A percentile compares a stretch with the other conserved stretches of the same genome.
phyloP scores from a whole-genome alignment of 305 asterid genomes.

The Fraxinus dipetala region DNA sequence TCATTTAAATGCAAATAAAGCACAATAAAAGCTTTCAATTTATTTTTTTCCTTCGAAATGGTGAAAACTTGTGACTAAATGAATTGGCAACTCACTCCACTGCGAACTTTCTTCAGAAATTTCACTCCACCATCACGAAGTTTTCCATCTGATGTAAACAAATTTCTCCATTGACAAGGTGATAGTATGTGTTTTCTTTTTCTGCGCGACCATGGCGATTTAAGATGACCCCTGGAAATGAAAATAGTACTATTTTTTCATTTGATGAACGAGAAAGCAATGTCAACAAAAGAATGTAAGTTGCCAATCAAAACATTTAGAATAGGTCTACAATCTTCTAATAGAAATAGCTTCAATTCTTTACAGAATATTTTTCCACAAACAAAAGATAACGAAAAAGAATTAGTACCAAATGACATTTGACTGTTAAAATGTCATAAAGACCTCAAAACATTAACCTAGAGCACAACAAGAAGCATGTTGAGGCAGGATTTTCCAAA shows the following conservation, averaged over 20 bases:
- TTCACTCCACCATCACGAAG: conserved; percentile 75
- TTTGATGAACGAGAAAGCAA: conserved; percentile 9
- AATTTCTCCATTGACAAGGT: conserved; percentile 71
- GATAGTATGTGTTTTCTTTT: conserved; percentile 75
- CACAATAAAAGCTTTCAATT: background rate
- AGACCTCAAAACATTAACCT: conserved; percentile 16
- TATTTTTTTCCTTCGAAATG: background rate
- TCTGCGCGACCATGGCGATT: conserved; percentile 94
- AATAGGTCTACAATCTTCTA: background rate
- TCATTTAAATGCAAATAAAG: background rate
- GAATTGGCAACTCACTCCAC: conserved; percentile 64
- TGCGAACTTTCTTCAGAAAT: conserved; percentile 86
- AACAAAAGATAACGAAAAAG: background rate
- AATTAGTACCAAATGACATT: background rate
- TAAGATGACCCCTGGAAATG: conserved; percentile 68
- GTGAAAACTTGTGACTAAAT: conserved; percentile 10
- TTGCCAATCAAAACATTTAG: background rate
- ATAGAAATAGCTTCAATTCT: background rate
- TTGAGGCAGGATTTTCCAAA: conserved; percentile 16
- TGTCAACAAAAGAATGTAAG: conserved; percentile 16
- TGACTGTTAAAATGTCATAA: background rate
- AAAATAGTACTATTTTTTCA: conserved; percentile 23
- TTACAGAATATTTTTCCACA: background rate
- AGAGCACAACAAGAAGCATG: conserved; percentile 11
- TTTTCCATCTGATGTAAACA: conserved; percentile 81